phyloP scores from a whole-genome alignment of 164 flowering plant genomes.

The Chimonanthus salicifolius region DNA sequence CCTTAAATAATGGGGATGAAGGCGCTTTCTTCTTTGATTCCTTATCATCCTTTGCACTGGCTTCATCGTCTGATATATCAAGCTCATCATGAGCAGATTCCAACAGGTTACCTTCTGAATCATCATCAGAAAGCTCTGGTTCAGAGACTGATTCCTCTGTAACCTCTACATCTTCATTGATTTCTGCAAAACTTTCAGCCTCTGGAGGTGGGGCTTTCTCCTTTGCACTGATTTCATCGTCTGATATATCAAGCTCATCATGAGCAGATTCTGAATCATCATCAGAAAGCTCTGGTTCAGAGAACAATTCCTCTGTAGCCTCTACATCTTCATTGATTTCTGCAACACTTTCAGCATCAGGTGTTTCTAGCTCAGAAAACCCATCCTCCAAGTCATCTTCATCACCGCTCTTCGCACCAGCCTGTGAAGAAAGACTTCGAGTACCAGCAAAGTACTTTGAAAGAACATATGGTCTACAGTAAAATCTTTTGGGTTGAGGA shows the following conservation, averaged over 20 bases:
- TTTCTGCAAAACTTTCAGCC: background rate
- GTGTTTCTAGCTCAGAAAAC: conserved; percentile 69
- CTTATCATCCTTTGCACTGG: background rate
- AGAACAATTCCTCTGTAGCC: conserved; percentile 27
- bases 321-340: conserved; percentile 16
- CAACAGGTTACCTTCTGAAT: background rate
- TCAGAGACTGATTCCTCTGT: conserved; percentile 39
- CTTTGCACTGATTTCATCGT: conserved; percentile 19
- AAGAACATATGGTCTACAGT: conserved; percentile 9
- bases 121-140: conserved; percentile 40
- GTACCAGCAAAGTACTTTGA: conserved; percentile 12
- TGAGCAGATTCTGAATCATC: conserved; percentile 30
- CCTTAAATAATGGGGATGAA: conserved; percentile 29
- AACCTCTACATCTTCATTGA: conserved; percentile 15
- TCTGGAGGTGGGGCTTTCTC: conserved; percentile 7
- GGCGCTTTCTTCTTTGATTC: conserved; percentile 6
- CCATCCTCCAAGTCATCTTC: conserved; percentile 64
- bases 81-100: conserved; percentile 29
- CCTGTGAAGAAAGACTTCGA: conserved; percentile 53
- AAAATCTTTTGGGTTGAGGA: conserved; percentile 14
- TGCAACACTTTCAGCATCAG: conserved; percentile 4
- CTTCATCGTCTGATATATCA: conserved; percentile 27
- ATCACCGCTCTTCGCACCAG: conserved; percentile 53
- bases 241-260: conserved; percentile 31
- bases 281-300: conserved; percentile 43